Base-by-base conservation (phyloP, 352 stramenopile genomes). In the Phytophthora citricola region DNA sequence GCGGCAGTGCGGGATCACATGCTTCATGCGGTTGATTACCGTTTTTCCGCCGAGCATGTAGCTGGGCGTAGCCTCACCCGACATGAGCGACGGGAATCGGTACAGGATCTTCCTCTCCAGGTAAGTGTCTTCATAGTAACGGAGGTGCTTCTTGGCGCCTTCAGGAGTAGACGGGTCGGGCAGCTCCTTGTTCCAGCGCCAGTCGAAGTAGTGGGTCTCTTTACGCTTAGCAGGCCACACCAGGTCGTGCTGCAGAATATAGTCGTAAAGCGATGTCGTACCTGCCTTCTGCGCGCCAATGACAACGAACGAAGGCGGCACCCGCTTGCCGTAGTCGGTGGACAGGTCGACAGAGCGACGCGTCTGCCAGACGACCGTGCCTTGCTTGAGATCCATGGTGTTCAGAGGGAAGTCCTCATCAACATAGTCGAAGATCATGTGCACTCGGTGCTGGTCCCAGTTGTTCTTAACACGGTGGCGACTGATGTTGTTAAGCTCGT, bases 401-500 rank as follows among this genome's bases (percentile, higher is more conserved):
- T 79, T 74, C 31, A 96, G 74, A 11, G 80, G 77, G 50, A 77
- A 95, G 7, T 53, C 69, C 5, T 83, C 69, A 66, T 99, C 93
- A 2, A 99, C 95, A 72, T 99, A 99, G 85, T 99, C 97, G 57
- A 99, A 95, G 69, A 99, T 99, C 46, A 99, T 73, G 80, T 99
- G 97, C 22, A 99, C 94, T 32, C 97, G 92, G 72, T 94, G 73
- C 43, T 95, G 67, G 24, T 87, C 71, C 74, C 85, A 97, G 58
- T 94, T 86, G 82, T 99, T 99, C 52, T 90, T 92, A 22, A 99
- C 90, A 38, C 75, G 66, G 79, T 99, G 97, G 67, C 99, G 98
- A 66, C 94, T 96, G 60, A 98, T 96, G 78, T 99, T 99, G 85
- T 99, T 99, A 56, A 99, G 95, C 85, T 99, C 98, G 83, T 99